Conservation (phyloP, 2,329 filamentous ascomycete genomes). For the Colletotrichum theobromicola region DNA sequence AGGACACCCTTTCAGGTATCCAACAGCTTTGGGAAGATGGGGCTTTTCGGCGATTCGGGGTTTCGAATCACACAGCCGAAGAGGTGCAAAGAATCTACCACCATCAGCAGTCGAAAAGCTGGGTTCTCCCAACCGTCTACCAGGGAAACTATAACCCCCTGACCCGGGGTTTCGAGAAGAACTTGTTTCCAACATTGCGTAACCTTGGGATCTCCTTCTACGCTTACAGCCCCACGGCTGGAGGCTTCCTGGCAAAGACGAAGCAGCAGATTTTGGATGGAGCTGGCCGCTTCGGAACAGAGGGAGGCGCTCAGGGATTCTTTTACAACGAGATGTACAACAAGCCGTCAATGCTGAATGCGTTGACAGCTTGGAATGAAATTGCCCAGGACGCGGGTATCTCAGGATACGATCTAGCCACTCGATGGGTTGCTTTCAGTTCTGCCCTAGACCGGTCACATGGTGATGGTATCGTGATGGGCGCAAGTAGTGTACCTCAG, state of each 20-base stretch:
- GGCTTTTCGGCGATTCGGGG: not conserved
- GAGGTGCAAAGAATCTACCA: not conserved
- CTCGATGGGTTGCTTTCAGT: not conserved
- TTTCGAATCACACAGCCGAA: not conserved
- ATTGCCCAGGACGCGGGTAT: not conserved
- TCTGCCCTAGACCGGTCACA: not conserved
- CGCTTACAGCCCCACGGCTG: not conserved
- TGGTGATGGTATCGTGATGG: not conserved
- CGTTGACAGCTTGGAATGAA: not conserved
- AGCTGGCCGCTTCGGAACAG: not conserved
- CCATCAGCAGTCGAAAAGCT: not conserved
- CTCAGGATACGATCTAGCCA: not conserved
- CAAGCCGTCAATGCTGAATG: not conserved
- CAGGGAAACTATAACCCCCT: not conserved
- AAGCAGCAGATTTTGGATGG: not conserved
- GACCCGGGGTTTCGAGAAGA: not conserved
- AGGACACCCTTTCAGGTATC: not conserved
- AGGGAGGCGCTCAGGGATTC: not conserved
- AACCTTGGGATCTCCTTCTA: not conserved
- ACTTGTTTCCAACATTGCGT: not conserved
- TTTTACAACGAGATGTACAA: not conserved
- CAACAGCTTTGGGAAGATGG: not conserved
- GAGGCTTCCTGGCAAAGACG: not conserved
- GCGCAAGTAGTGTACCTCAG: not conserved
- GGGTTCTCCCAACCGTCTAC: not conserved